Base-by-base conservation (phyloP, 2,329 filamentous ascomycete genomes). In the Seiridium cupressi region DNA sequence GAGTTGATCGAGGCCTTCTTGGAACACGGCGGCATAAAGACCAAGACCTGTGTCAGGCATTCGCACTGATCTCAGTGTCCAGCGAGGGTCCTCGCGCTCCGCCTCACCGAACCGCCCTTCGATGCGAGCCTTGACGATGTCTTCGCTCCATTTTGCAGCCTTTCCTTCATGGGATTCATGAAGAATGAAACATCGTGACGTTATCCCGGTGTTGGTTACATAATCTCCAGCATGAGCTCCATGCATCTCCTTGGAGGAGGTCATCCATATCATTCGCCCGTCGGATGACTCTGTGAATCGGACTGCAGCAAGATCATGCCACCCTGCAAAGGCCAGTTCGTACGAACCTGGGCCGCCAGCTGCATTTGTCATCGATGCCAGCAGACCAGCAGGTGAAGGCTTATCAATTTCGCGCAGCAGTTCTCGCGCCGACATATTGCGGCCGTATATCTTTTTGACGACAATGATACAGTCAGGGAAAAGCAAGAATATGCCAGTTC, bases 351-450 rank as follows among this genome's bases (percentile, higher is more conserved):
- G 80, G 0, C 86, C 87, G 38, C 82, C 86, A 35, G 81, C 86
- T 32, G 82, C 83, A 61, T 87, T 87, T 9, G 85, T 88, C 80
- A 88, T 85, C 8, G 84, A 85, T 34, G 84, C 83, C 61, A 89
- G 80, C 60, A 89, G 77, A 3, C 83, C 82, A 44, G 87, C 84
- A 1, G 86, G 81, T 2, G 87, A 89, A 31, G 89, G 90, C 68
- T 91, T 93, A 69, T 97, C 93, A 42, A 97, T 83, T 68, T 97
- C 93, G 3, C 93, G 88, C 58, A 96, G 76, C 57, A 98, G 77
- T 60, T 92, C 90, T 44, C 92, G 88, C 4, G 92, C 92, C 6
- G 88, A 90, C 51, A 87, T 79, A 38, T 82, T 85, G 58, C 83
- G 83, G 7, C 83, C 82, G 3, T 81, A 78, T 35, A 85, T 79